phyloP scores from a whole-genome alignment of 139 green algal genomes.

The Coelastrella sp. region DNA sequence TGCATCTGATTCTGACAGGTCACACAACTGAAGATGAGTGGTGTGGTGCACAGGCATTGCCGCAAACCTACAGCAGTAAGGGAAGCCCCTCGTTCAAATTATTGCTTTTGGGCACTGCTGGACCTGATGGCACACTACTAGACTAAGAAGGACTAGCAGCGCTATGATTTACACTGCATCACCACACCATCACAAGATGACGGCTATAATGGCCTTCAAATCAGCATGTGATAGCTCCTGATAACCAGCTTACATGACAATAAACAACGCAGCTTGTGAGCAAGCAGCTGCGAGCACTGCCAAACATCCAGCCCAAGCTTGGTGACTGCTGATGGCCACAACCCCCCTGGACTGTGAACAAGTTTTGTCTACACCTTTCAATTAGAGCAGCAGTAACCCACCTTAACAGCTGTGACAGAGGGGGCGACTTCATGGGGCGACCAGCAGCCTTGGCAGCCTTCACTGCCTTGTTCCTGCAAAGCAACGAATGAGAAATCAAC shows the following conservation, averaged over 20 bases:
- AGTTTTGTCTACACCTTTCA: too few species aligned
- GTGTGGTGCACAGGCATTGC: conserved; percentile 5
- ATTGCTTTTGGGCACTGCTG: too few species aligned
- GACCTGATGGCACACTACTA: too few species aligned
- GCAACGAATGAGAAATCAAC: not conserved
- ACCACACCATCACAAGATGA: too few species aligned
- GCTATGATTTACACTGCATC: too few species aligned
- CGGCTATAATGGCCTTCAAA: too few species aligned
- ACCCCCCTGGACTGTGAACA: too few species aligned
- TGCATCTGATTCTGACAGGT: not conserved
- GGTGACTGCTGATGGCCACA: not conserved
- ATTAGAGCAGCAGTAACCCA: not conserved
- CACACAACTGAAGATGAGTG: conserved; percentile 31
- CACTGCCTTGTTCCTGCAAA: conserved; percentile 25
- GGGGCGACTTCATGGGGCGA: not conserved
- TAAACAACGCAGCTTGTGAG: not conserved
- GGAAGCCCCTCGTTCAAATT: not conserved
- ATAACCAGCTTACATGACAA: too few species aligned
- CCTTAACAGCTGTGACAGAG: conserved; percentile 8
- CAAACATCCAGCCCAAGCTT: not conserved
- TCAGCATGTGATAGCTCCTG: conserved; percentile 16
- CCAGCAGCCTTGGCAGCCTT: conserved; percentile 26
- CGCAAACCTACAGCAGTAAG: not conserved
- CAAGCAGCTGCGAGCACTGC: not conserved
- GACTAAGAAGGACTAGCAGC: too few species aligned